phyloP scores from a whole-genome alignment of 495 filamentous ascomycete genomes.

The Penicillium subrubescens region DNA sequence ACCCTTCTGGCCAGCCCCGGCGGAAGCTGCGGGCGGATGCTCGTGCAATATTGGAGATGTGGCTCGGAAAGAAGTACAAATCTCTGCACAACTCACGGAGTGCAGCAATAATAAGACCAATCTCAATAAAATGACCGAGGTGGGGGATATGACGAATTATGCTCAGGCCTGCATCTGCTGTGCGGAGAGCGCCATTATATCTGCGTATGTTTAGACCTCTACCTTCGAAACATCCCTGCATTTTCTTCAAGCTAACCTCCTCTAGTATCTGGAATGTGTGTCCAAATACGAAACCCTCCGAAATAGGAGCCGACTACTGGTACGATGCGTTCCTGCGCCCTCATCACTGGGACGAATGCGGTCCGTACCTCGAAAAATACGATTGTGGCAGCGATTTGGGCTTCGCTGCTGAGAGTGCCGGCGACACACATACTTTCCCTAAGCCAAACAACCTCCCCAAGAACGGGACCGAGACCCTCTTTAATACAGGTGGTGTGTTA shows the following conservation, averaged over 20 bases:
- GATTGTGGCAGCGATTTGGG: conserved; percentile 19
- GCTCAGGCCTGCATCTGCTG: conserved; percentile 25
- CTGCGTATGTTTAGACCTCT: conserved; percentile 12
- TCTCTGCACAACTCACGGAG: not conserved
- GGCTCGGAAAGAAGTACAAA: not conserved
- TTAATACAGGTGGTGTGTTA: conserved; percentile 13
- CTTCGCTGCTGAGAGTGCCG: conserved; percentile 10
- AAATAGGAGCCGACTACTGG: conserved; percentile 12
- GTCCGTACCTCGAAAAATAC: conserved; percentile 6
- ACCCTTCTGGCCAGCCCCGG: conserved; percentile 29
- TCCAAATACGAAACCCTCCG: conserved; percentile 20
- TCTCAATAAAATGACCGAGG: not conserved
- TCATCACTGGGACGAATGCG: conserved; percentile 17
- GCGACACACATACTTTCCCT: conserved; percentile 16
- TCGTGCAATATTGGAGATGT: conserved; percentile 29
- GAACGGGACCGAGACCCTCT: conserved; percentile 21
- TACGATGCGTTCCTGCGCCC: not conserved
- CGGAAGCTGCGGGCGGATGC: conserved; percentile 25
- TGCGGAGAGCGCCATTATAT: conserved; percentile 22
- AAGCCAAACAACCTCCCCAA: conserved; percentile 9
- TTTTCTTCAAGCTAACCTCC: not conserved
- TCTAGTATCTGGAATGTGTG: conserved; percentile 25
- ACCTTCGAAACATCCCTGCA: not conserved
- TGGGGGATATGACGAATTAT: conserved; percentile 3
- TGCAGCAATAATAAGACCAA: conserved; percentile 15